Conservation (phyloP, 2,329 filamentous ascomycete species). For the Neopestalotiopsis rosae region DNA sequence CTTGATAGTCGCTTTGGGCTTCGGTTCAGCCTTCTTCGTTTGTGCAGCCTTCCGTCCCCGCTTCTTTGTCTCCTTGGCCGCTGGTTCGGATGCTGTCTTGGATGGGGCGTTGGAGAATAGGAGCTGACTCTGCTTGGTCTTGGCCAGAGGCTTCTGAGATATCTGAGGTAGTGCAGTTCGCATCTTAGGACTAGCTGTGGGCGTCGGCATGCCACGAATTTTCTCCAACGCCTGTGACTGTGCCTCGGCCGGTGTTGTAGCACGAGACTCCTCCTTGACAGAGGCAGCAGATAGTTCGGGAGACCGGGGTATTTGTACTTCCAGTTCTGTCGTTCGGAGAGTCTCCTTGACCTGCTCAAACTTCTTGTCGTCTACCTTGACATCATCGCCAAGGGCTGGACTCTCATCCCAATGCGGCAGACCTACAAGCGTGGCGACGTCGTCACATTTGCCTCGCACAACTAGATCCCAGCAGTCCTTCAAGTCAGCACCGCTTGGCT, state of each 20-base stretch:
- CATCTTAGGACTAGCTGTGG: slow-evolving; percentile 60
- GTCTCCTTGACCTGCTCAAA: slow-evolving; percentile 45
- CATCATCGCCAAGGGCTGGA: slow-evolving; percentile 55
- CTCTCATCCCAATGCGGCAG: slow-evolving; percentile 63
- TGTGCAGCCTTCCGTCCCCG: slow-evolving; percentile 42
- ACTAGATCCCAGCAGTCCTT: slow-evolving; percentile 94
- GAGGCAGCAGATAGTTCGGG: slow-evolving; percentile 22
- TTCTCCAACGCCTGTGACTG: slow-evolving; percentile 48
- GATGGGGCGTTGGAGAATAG: slow-evolving; percentile 40
- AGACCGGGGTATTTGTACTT: slow-evolving; percentile 47
- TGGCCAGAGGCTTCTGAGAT: slow-evolving; percentile 43
- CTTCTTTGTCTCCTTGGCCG: slow-evolving; percentile 41
- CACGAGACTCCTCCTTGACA: slow-evolving; percentile 31
- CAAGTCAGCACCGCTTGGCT: slow-evolving; percentile 82
- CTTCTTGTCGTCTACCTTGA: slow-evolving; percentile 50
- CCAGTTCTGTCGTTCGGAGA: slow-evolving; percentile 43
- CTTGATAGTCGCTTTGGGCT: slow-evolving; percentile 35
- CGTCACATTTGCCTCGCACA: slow-evolving; percentile 85
- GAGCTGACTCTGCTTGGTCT: slow-evolving; percentile 57
- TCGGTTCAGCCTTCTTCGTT: slow-evolving; percentile 50
- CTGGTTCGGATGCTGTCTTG: slow-evolving; percentile 34
- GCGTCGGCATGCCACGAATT: slow-evolving; percentile 60
- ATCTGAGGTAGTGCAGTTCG: slow-evolving; percentile 46
- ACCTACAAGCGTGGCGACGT: slow-evolving; percentile 77
- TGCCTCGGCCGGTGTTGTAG: slow-evolving; percentile 31